phyloP scores from a whole-genome alignment of 2,329 filamentous ascomycete species.

The Penicillium sp. region DNA sequence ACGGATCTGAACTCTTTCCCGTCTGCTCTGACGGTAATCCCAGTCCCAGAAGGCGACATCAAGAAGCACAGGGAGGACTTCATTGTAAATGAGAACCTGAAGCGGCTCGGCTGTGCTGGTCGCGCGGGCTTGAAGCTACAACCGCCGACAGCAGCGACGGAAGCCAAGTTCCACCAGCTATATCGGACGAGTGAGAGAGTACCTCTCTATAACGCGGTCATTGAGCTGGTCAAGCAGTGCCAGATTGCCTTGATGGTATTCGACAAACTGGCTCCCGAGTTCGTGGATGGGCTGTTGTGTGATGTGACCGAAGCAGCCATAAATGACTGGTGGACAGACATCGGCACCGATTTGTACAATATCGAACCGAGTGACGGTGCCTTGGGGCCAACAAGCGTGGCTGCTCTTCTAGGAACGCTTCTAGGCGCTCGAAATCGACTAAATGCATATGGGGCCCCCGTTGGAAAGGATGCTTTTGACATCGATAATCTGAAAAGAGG shows the following conservation, averaged over 20 bases:
- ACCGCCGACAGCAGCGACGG: slow-evolving; percentile 73
- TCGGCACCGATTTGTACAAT: slow-evolving; percentile 88
- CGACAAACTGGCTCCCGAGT: slow-evolving; percentile 80
- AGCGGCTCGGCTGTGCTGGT: slow-evolving; percentile 87
- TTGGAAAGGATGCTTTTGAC: slow-evolving; percentile 90
- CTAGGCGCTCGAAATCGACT: slow-evolving; percentile 88
- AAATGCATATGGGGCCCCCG: slow-evolving; percentile 77
- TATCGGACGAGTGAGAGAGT: slow-evolving; percentile 85
- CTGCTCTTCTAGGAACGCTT: slow-evolving; percentile 80
- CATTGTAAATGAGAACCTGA: slow-evolving; percentile 91
- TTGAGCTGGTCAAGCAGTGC: slow-evolving; percentile 87
- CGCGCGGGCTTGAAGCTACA: slow-evolving; percentile 80
- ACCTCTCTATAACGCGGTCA: slow-evolving; percentile 71
- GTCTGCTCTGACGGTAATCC: slow-evolving; percentile 86
- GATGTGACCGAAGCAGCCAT: slow-evolving; percentile 89
- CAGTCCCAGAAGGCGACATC: slow-evolving; percentile 82
- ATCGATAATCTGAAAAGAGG: slow-evolving; percentile 76
- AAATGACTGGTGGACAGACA: slow-evolving; percentile 93
- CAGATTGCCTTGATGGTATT: slow-evolving; percentile 87
- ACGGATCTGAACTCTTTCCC: slow-evolving; percentile 92
- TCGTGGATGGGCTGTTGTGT: slow-evolving; percentile 87
- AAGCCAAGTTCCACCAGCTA: slow-evolving; percentile 87
- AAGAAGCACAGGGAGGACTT: slow-evolving; percentile 77
- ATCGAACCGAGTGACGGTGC: slow-evolving; percentile 91
- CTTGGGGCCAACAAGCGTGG: slow-evolving; percentile 85